A percentile compares a stretch with the other conserved stretches of the same genome.
Evolutionary conservation across 768 basidiomycete genomes (phyloP).

Genomic region (Psilocybe cubensis): DNA sequence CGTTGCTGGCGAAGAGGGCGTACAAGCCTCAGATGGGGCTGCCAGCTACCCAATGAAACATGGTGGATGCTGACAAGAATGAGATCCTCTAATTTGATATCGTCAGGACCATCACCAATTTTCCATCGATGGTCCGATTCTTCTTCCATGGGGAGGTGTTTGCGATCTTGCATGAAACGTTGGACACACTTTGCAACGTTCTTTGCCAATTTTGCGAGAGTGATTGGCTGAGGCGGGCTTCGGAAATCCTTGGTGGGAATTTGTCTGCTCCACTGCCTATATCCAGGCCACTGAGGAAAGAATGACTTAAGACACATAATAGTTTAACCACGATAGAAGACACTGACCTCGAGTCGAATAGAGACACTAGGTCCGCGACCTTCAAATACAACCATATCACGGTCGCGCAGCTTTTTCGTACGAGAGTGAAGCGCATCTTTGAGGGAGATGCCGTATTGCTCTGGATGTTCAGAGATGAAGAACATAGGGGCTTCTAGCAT

Average conservation of each 20-base stretch:
- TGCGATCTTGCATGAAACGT: slow-evolving; percentile 56
- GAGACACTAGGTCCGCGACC: slow-evolving; percentile 81
- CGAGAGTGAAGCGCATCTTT: slow-evolving; percentile 65
- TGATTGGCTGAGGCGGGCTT: slow-evolving; percentile 79
- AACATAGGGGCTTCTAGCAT: slow-evolving; percentile 64
- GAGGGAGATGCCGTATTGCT: slow-evolving; percentile 64
- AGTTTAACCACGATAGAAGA: background rate
- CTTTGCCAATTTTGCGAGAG: slow-evolving; percentile 74
- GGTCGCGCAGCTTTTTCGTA: slow-evolving; percentile 55
- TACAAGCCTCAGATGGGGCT: slow-evolving; percentile 70
- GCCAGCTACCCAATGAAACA: slow-evolving; percentile 83
- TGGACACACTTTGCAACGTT: slow-evolving; percentile 79
- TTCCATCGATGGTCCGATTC: slow-evolving; percentile 64
- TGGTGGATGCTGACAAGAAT: slow-evolving; percentile 81
- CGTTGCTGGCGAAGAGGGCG: slow-evolving; percentile 31
- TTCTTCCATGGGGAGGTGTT: slow-evolving; percentile 51
- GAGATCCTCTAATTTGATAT: slow-evolving; percentile 68
- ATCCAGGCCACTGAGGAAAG: slow-evolving; percentile 75
- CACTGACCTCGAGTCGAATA: slow-evolving; percentile 70
- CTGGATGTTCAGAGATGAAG: slow-evolving; percentile 57
- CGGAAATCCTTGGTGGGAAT: slow-evolving; percentile 84
- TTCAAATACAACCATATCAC: slow-evolving; percentile 70
- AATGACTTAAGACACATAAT: slow-evolving; percentile 7
- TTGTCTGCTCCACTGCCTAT: slow-evolving; percentile 76
- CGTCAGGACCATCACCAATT: slow-evolving; percentile 53